Evolutionary conservation across 1,139 yeast genomes (phyloP).

Genomic region (Lodderomyces jiufengensis): DNA sequence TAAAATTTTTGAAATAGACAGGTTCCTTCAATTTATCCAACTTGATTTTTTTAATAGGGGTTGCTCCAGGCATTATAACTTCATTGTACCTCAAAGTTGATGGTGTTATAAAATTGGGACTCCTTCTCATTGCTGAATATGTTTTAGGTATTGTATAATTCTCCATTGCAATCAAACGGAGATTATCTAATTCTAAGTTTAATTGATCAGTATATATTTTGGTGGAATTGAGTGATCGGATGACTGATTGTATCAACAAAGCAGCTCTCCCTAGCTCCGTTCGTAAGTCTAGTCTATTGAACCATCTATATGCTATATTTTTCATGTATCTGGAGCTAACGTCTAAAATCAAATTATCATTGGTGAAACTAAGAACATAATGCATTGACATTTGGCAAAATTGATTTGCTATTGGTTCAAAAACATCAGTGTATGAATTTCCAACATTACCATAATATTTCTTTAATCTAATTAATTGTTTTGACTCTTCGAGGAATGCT

Average conservation of each 20-base stretch:
- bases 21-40: slow-evolving; percentile 16
- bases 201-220: slow-evolving; percentile 6
- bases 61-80: slow-evolving; percentile 15
- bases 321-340: slow-evolving; percentile 36
- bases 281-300: slow-evolving; percentile 28
- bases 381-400: slow-evolving; percentile 35
- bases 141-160: slow-evolving; percentile 28
- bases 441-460: slow-evolving; percentile 13
- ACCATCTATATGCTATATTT: slow-evolving; percentile 32
- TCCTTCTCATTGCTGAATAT: slow-evolving; percentile 27
- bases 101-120: slow-evolving; percentile 28
- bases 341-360: slow-evolving; percentile 22
- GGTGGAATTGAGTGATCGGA: slow-evolving; percentile 20
- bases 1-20: slow-evolving; percentile 24
- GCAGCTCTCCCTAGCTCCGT: slow-evolving; percentile 29
- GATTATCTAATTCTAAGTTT: slow-evolving; percentile 21
- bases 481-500: slow-evolving; percentile 31
- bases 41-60: slow-evolving; percentile 17
- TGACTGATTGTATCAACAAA: slow-evolving; percentile 24
- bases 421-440: slow-evolving; percentile 17
- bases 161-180: slow-evolving; percentile 22
- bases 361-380: slow-evolving; percentile 26
- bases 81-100: slow-evolving; percentile 32
- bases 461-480: slow-evolving; percentile 22
- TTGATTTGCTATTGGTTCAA: slow-evolving; percentile 23